Evolutionary conservation across 2,329 filamentous ascomycete species (phyloP), one percentile per base, ranked within the genome.

Genomic region (Passalora sequoiae): DNA sequence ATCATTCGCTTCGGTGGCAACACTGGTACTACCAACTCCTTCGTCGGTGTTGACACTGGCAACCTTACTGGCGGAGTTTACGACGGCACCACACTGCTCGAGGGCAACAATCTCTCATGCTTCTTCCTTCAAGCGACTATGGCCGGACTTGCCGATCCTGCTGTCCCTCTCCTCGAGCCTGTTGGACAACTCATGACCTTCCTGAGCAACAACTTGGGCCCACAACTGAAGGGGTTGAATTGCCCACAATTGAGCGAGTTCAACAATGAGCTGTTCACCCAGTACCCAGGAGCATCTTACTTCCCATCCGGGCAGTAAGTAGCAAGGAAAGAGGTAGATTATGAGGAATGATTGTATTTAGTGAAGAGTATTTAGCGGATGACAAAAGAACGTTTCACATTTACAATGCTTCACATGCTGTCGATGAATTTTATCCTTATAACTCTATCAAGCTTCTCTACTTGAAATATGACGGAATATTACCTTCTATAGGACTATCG

Each of bases 1-100:
- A 56, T 64, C 38, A 33, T 51, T 30, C 38, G 39, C 29, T 46
- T 65, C 16, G 63, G 63, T 22, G 63, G 63, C 27, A 66, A 44
- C 30, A 40, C 28, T 13, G 31, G 40, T 27, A 59, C 43, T 2
- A 41, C 49, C 7, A 58, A 64, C 50, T 55, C 56, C 13, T 66
- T 65, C 49, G 50, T 53, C 20, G 60, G 60, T 7, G 28, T 67
- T 30, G 55, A 67, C 43, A 43, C 62, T 5, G 50, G 38, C 6
- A 49, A 66, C 33, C 44, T 70, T 10, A 68, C 63, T n/a, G 58
- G 58, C 8, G 67, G 66, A n/a, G 57, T 74, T 0, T 66, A 68
- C 43, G 73, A 70, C 47, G 41, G 38, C 7, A 22, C 37, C 7
- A 43, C 32, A n/a, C 40, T 55, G 6, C 15, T 43, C n/a, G 36